These are phyloP conservation scores for Dillenia suffruticosa DNA, from an alignment of 164 flowering plant genomes.

Conservation along the genomic window DNA sequence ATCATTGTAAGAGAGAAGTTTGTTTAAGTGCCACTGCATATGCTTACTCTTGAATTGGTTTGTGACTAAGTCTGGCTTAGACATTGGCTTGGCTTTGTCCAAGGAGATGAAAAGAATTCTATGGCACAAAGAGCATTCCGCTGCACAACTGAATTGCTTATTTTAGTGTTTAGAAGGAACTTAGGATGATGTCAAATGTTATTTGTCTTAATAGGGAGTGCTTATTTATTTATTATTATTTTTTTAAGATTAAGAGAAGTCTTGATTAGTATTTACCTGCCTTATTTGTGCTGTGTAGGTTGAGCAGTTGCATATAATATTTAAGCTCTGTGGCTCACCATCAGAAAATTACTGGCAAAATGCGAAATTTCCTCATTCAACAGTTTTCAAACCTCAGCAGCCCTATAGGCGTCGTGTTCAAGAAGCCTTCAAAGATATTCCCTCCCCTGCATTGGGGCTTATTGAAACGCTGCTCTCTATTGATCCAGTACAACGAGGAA, in stretches of 20 bases:
- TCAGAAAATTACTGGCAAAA: constrained; percentile 75
- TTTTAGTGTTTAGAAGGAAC: too few species aligned
- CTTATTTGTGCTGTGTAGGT: constrained; percentile 35
- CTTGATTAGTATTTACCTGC: background rate
- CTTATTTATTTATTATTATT: too few species aligned
- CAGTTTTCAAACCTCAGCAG: constrained; percentile 57
- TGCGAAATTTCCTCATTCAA: constrained; percentile 45
- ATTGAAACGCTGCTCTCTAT: constrained; percentile 66
- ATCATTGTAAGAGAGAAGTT: too few species aligned
- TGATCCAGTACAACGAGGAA: constrained; percentile 59
- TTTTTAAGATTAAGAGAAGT: background rate
- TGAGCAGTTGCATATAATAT: constrained; percentile 81
- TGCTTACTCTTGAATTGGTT: too few species aligned
- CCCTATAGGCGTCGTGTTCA: constrained; percentile 55
- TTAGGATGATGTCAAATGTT: too few species aligned
- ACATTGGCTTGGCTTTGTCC: too few species aligned
- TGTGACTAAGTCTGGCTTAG: too few species aligned
- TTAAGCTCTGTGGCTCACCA: constrained; percentile 85
- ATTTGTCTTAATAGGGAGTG: too few species aligned
- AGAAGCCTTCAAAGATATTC: constrained; percentile 54
- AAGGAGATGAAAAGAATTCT: too few species aligned
- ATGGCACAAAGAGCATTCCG: too few species aligned
- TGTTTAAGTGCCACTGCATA: background rate
- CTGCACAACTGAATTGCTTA: too few species aligned
- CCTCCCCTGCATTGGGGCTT: constrained; percentile 43